Conservation (phyloP, 2,329 filamentous ascomycete genomes). For the Diaporthe sp. region DNA sequence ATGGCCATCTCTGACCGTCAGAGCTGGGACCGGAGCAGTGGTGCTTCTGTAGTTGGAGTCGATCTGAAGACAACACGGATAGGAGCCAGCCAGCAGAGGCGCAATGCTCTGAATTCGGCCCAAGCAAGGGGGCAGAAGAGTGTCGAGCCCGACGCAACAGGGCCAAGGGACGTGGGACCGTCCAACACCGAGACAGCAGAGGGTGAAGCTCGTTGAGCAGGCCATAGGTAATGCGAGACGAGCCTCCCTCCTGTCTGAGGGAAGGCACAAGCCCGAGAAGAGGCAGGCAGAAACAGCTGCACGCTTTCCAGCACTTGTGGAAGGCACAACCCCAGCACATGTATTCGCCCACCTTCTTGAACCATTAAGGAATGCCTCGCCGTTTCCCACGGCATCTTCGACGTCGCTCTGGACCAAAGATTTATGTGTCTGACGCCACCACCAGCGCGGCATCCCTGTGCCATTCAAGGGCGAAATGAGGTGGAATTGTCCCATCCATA, state of each 20-base stretch:
- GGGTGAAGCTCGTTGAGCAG: background rate
- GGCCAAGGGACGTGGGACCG: background rate
- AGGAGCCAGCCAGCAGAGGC: background rate
- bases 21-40: background rate
- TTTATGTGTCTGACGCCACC: background rate
- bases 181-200: background rate
- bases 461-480: background rate
- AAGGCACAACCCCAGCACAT: background rate
- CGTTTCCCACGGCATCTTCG: no score
- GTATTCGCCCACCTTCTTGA: background rate
- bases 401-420: background rate
- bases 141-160: background rate
- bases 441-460: background rate
- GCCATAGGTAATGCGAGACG: background rate
- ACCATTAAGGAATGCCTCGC: background rate
- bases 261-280: background rate
- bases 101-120: background rate
- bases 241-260: background rate
- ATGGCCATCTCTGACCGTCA: slow-evolving; percentile 48
- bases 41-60: background rate
- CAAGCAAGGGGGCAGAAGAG: background rate
- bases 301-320: background rate
- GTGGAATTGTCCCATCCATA: no score
- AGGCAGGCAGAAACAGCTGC: slow-evolving; percentile 5
- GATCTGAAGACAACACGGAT: background rate